Evolutionary conservation across 116 monocot species (phyloP).

Genomic region (Dioscorea cayenensis): DNA sequence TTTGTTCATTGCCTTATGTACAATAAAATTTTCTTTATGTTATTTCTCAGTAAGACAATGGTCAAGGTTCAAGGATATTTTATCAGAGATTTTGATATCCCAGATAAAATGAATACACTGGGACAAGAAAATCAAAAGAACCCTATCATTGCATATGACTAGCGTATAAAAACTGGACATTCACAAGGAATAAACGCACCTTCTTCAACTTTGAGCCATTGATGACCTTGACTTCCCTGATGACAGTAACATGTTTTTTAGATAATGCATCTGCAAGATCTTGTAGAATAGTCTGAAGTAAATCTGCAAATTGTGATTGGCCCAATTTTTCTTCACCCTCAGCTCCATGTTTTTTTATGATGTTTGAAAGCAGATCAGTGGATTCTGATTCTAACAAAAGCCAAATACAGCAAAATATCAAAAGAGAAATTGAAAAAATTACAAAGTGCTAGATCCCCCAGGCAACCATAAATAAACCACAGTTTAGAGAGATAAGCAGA

Average conservation of each 20-base stretch:
- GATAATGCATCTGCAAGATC: slow-evolving; percentile 58
- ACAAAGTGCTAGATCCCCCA: too few species aligned
- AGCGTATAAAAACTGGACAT: background rate
- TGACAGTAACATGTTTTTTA: slow-evolving; percentile 29
- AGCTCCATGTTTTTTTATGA: slow-evolving; percentile 51
- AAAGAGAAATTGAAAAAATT: too few species aligned
- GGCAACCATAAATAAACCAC: too few species aligned
- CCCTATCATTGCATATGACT: too few species aligned
- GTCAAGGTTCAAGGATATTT: too few species aligned
- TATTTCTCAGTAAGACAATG: too few species aligned
- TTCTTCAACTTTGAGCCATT: slow-evolving; percentile 52
- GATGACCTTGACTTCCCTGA: slow-evolving; percentile 41
- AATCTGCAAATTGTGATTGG: slow-evolving; percentile 58
- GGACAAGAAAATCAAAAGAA: too few species aligned
- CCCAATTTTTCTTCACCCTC: slow-evolving; percentile 53
- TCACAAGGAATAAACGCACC: slow-evolving; percentile 16
- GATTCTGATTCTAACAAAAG: slow-evolving; percentile 15
- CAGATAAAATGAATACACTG: too few species aligned
- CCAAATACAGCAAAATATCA: background rate
- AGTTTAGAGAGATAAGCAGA: too few species aligned
- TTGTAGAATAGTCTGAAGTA: slow-evolving; percentile 56
- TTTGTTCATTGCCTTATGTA: too few species aligned
- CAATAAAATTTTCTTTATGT: too few species aligned
- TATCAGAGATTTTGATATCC: too few species aligned
- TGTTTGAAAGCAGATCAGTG: slow-evolving; percentile 19